Evolutionary conservation across 2,329 filamentous ascomycete species (phyloP).

Genomic region (Cladosporium austrohemisphaericum): DNA sequence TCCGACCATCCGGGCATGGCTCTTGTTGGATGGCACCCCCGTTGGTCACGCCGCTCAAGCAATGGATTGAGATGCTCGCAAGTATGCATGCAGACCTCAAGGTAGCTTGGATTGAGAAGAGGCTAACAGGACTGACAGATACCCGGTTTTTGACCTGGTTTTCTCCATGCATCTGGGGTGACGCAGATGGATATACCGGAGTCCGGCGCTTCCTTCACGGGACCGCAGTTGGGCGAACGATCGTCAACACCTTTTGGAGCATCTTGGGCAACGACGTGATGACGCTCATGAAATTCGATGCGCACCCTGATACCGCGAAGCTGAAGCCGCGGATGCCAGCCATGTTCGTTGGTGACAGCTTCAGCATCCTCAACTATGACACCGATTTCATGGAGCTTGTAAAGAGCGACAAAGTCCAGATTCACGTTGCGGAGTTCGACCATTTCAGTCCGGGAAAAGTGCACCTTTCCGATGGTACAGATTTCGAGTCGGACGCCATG

Average conservation of each 20-base stretch:
- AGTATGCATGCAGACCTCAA: neutral
- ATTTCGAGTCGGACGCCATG: conserved; percentile 48
- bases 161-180: conserved; percentile 69
- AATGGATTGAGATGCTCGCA: conserved; percentile 13
- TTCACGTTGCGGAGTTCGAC: conserved; percentile 55
- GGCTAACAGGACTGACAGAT: conserved; percentile 1
- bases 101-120: neutral
- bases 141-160: conserved; percentile 59
- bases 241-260: conserved; percentile 56
- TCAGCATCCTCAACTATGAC: conserved; percentile 60
- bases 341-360: conserved; percentile 53
- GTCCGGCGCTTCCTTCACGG: conserved; percentile 56
- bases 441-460: conserved; percentile 45
- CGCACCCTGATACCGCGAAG: conserved; percentile 39
- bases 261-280: conserved; percentile 54
- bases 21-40: conserved; percentile 13
- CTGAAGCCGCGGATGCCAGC: conserved; percentile 40
- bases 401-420: conserved; percentile 47
- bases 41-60: conserved; percentile 11
- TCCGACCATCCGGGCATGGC: conserved; percentile 11
- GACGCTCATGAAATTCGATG: conserved; percentile 45
- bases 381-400: conserved; percentile 56
- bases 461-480: conserved; percentile 46
- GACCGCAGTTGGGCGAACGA: conserved; percentile 53
- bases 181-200: conserved; percentile 56